Conservation (phyloP, 169 alveolate species). For the Cryptosporidium parvum region DNA sequence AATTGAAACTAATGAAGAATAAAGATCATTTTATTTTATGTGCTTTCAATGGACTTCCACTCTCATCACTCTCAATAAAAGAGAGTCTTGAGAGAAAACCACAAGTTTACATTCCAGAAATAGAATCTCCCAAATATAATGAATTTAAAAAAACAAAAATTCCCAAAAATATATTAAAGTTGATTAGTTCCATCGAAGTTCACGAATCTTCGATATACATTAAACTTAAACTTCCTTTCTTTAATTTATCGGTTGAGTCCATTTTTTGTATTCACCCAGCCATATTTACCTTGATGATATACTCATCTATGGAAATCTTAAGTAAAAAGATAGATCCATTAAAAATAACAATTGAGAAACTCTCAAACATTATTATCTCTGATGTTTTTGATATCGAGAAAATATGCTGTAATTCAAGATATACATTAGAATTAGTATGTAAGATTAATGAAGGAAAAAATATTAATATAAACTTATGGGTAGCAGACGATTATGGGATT, state of each 20-base stretch:
- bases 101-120: conserved; percentile 19
- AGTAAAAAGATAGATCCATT: neutral
- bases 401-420: conserved; percentile 61
- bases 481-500: conserved; percentile 40
- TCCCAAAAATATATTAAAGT: conserved; percentile 3
- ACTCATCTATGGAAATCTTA: conserved; percentile 5
- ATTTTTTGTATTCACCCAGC: conserved; percentile 37
- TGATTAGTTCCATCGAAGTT: neutral
- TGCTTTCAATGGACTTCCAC: conserved; percentile 50
- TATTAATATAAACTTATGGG: conserved; percentile 1
- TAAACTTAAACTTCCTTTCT: conserved; percentile 12
- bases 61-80: neutral
- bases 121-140: neutral
- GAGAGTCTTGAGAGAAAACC: neutral
- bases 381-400: conserved; percentile 25
- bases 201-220: neutral
- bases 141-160: conserved; percentile 20
- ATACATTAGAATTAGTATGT: conserved; percentile 31
- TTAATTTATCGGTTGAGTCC: conserved; percentile 42
- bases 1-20: neutral
- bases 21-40: neutral
- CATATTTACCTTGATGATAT: conserved; percentile 5
- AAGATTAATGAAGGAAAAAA: neutral
- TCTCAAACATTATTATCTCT: conserved; percentile 12
- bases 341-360: conserved; percentile 9